Evolutionary conservation across 2,329 filamentous ascomycete species (phyloP).

Genomic region (Orbilia quercus): DNA sequence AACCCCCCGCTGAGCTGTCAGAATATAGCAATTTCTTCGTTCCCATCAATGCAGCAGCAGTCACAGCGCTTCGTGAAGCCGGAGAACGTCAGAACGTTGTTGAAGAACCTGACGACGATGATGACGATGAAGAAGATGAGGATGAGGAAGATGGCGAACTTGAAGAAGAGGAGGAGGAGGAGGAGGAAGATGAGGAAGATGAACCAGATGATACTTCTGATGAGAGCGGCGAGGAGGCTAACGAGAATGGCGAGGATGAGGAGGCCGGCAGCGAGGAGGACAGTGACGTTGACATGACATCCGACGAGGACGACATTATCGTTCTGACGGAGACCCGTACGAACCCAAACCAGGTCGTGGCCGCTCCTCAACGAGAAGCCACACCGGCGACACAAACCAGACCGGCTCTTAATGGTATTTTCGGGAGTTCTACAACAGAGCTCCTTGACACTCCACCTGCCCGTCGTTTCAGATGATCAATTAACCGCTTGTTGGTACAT

Average conservation of each 20-base stretch:
- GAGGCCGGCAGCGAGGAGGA: slow-evolving; percentile 1
- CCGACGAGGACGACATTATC: slow-evolving; percentile 2
- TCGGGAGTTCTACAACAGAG: not conserved
- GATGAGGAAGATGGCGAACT: not conserved
- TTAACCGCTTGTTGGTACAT: too few species aligned
- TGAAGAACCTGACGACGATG: not conserved
- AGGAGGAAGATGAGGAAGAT: not conserved
- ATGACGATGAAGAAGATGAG: not conserved
- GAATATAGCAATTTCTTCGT: too few species aligned
- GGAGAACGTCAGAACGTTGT: not conserved
- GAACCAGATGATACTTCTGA: not conserved
- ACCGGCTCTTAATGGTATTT: too few species aligned
- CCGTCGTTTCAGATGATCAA: not conserved
- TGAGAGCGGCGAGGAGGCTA: too few species aligned
- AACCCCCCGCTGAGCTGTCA: too few species aligned
- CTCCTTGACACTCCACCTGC: slow-evolving; percentile 12
- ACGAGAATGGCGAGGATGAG: not conserved
- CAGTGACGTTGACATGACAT: not conserved
- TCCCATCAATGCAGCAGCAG: too few species aligned
- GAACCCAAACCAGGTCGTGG: slow-evolving; percentile 19
- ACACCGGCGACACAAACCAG: not conserved
- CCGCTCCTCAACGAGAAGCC: not conserved
- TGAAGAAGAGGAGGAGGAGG: not conserved
- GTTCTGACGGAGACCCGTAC: slow-evolving; percentile 21
- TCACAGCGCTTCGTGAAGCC: too few species aligned